Conservation (phyloP, 257 asterid genomes). For the Salvia rosmarinus region DNA sequence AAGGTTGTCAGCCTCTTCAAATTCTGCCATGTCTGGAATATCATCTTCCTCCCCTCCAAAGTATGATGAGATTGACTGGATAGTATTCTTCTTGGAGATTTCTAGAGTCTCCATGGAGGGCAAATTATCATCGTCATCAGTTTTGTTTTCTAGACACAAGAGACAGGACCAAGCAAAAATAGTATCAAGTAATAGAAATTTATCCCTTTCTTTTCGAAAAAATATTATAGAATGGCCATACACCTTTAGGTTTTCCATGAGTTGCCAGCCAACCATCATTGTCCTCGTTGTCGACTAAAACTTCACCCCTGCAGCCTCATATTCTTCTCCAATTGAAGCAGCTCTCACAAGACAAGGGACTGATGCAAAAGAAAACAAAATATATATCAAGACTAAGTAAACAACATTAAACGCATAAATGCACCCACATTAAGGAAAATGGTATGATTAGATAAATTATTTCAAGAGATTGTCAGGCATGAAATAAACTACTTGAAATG, state of each 20-base stretch:
- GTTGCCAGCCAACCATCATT: slow-evolving; percentile 98
- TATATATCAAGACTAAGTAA: slow-evolving; percentile 9
- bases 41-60: slow-evolving; percentile 94
- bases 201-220: background rate
- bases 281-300: slow-evolving; percentile 84
- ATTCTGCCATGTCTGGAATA: slow-evolving; percentile 90
- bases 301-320: slow-evolving; percentile 99
- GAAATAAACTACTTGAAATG: slow-evolving; percentile 14
- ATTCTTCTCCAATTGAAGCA: slow-evolving; percentile 91
- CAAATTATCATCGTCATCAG: slow-evolving; percentile 64
- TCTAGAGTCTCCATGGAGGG: slow-evolving; percentile 91
- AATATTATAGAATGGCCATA: background rate
- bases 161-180: slow-evolving; percentile 29
- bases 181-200: background rate
- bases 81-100: slow-evolving; percentile 66
- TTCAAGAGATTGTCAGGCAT: background rate
- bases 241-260: slow-evolving; percentile 91
- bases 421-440: background rate
- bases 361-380: slow-evolving; percentile 37
- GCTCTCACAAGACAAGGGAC: slow-evolving; percentile 98
- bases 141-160: slow-evolving; percentile 58
- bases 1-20: slow-evolving; percentile 80
- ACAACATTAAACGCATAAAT: background rate
- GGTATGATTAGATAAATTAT: background rate
- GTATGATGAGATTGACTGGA: slow-evolving; percentile 75